Evolutionary conservation across 176 grass and related monocot species (phyloP), one percentile per base, ranked within the genome.

Genomic region (Melocanna baccifera): DNA sequence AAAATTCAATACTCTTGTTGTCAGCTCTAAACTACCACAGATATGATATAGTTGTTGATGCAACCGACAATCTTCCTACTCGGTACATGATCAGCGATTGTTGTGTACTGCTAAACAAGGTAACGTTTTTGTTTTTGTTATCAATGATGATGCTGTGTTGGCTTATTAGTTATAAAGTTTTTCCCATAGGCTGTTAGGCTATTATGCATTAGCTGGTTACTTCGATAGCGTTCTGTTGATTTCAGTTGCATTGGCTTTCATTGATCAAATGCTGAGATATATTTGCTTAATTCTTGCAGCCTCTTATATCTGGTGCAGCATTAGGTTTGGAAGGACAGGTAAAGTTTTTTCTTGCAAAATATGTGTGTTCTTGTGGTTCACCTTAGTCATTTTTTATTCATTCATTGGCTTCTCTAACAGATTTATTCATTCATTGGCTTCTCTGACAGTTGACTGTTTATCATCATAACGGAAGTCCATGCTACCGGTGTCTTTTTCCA

Each of bases 241-340:
- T 72, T 87, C 59, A 56, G 58, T 15, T 16, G 8, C 39, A 12
- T 64, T 46, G 18, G 6, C n/a, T 72, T 79, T 34, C 42, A 26
- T 42, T 68, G 62, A 69, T 82, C 3, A 32, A 66, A 58, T 46
- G 7, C 68, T 71, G 12, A 81, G 18, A 37, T 55, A 77, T 64
- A 45, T 87, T 87, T 61, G 18, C 34, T 86, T 87, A 14, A 48
- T 83, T 63, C 19, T 6, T 95, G 77, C 87, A 98, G 96, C 92
- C 96, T 69, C 93, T 98, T 81, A 79, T 98, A 74, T 98, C 93
- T 53, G 93, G 96, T 71, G 91, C 89, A 55, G 96, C 93, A 76
- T 83, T 98, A 89, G 91, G 96, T 59, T 92, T 98, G 32, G 93
- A 98, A 93, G 96, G 96, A n/a, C 96, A 98, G 89, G 96, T 95